phyloP scores from a whole-genome alignment of 179 eudicot species.

The Silene noctiflora region DNA sequence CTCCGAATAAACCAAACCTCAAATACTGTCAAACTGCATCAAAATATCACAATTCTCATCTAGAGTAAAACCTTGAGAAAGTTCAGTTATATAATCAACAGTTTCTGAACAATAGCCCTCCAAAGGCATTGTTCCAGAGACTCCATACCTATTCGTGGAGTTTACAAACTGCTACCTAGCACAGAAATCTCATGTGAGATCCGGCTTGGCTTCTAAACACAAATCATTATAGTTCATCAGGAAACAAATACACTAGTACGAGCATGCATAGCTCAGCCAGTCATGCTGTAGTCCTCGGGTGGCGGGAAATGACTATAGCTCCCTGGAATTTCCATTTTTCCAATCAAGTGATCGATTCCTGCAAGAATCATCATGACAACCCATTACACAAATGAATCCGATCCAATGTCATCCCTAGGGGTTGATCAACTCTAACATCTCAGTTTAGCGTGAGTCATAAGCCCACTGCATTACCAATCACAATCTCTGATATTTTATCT shows the following conservation, averaged over 20 bases:
- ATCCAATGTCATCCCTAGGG: background rate
- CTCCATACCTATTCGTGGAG: conserved; percentile 11
- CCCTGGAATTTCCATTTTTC: conserved; percentile 71
- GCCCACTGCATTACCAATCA: background rate
- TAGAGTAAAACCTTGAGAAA: background rate
- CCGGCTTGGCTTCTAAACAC: conserved; percentile 43
- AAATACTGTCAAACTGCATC: conserved; percentile 15
- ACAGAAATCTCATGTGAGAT: conserved; percentile 40
- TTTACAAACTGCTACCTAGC: conserved; percentile 35
- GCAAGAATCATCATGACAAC: conserved; percentile 21
- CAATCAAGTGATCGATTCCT: conserved; percentile 82
- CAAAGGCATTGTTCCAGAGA: conserved; percentile 14
- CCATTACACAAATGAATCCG: background rate
- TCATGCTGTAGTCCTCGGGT: conserved; percentile 56
- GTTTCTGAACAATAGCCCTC: conserved; percentile 2
- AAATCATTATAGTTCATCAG: conserved; percentile 6
- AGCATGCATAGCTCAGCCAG: conserved; percentile 28
- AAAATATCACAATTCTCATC: conserved; percentile 14
- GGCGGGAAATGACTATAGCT: conserved; percentile 55
- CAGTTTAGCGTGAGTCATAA: background rate
- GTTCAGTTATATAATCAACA: conserved; percentile 12
- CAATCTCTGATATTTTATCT: background rate
- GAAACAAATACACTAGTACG: background rate
- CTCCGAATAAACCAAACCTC: conserved; percentile 7
- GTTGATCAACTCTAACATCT: background rate